Conservation (phyloP, 371 early-diverging fungal genomes). For the Mucor racemosus region DNA sequence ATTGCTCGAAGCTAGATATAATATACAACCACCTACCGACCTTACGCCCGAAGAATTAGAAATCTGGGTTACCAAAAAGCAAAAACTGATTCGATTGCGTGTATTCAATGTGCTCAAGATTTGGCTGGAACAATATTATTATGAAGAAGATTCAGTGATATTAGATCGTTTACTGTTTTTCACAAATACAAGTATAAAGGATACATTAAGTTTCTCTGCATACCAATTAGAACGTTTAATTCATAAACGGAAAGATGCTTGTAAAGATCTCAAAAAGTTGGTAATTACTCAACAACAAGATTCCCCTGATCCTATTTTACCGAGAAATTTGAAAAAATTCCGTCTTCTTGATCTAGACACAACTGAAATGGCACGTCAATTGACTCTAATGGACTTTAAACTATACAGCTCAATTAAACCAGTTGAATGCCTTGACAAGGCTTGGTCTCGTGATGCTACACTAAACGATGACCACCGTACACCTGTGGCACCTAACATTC, state of each 20-base stretch:
- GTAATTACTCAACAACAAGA: conserved; percentile 60
- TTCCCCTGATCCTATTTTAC: conserved; percentile 76
- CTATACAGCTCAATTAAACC: conserved; percentile 82
- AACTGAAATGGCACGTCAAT: conserved; percentile 91
- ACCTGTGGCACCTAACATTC: conserved; percentile 65
- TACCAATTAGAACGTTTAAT: conserved; percentile 76
- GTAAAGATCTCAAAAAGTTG: conserved; percentile 63
- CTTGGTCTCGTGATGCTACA: conserved; percentile 76
- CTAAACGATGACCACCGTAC: conserved; percentile 18
- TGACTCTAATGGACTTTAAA: conserved; percentile 88
- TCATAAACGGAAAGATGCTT: conserved; percentile 66
- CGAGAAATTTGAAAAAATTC: conserved; percentile 67
- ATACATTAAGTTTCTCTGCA: conserved; percentile 72
- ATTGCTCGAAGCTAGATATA: conserved; percentile 74
- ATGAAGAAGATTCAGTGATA: conserved; percentile 65
- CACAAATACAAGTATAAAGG: conserved; percentile 73
- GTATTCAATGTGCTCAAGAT: conserved; percentile 90
- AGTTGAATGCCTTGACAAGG: conserved; percentile 87
- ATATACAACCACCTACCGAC: conserved; percentile 72
- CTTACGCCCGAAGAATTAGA: conserved; percentile 67
- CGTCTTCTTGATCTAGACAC: conserved; percentile 87
- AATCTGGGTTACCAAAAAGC: conserved; percentile 83
- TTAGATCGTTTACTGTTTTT: conserved; percentile 78
- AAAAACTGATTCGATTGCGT: conserved; percentile 83
- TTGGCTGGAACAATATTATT: conserved; percentile 91